phyloP scores from a whole-genome alignment of 2,329 filamentous ascomycete genomes.

The Myriangium duriaei region DNA sequence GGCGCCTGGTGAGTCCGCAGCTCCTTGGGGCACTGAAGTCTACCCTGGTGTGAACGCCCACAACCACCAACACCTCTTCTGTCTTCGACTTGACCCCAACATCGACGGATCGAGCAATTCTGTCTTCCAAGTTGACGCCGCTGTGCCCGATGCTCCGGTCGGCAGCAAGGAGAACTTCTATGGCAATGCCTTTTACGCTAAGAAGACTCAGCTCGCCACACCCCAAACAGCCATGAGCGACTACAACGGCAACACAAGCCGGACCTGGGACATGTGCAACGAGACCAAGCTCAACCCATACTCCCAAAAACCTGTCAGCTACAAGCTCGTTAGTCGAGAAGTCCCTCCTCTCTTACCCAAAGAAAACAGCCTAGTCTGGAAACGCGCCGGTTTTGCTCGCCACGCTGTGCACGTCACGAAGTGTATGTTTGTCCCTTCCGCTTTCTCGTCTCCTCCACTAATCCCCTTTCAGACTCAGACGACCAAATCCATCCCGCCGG shows the following conservation, averaged over 20 bases:
- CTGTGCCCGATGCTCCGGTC: conserved; percentile 56
- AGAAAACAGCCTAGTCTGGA: conserved; percentile 72
- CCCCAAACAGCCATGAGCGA: conserved; percentile 58
- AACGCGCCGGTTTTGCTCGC: conserved; percentile 74
- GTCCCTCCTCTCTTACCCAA: conserved; percentile 69
- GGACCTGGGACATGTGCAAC: conserved; percentile 88
- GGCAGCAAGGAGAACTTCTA: conserved; percentile 75
- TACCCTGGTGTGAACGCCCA: conserved; percentile 87
- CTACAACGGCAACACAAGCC: conserved; percentile 65
- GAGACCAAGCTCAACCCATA: conserved; percentile 72
- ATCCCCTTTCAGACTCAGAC: conserved; percentile 49
- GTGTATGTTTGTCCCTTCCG: conserved; percentile 43
- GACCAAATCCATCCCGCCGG: conserved; percentile 75
- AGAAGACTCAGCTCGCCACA: conserved; percentile 67
- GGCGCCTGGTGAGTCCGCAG: conserved; percentile 64
- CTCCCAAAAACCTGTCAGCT: conserved; percentile 71
- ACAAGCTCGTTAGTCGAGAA: conserved; percentile 83
- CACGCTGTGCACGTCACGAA: conserved; percentile 83
- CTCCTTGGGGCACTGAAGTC: conserved; percentile 84
- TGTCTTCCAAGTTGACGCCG: conserved; percentile 57
- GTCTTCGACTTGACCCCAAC: conserved; percentile 73
- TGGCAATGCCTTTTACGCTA: conserved; percentile 80
- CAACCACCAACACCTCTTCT: conserved; percentile 94
- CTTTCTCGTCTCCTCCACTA: not conserved
- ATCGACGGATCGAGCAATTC: conserved; percentile 79